Evolutionary conservation across 2,329 filamentous ascomycete genomes (phyloP).

Genomic region (Fusarium nodosum): DNA sequence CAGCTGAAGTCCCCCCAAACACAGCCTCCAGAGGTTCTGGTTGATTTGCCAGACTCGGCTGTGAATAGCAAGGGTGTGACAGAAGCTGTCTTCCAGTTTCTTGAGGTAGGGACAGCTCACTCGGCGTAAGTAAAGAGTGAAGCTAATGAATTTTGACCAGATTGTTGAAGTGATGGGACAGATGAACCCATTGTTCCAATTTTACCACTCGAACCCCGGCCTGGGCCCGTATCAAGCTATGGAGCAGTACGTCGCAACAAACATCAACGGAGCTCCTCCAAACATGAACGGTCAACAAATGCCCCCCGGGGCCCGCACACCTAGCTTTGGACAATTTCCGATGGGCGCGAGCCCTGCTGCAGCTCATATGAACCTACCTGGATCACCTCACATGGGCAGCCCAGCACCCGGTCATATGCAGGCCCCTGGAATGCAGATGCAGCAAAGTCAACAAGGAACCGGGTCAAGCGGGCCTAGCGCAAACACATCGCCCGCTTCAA

Average conservation of each 20-base stretch:
- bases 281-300: conserved; percentile 65
- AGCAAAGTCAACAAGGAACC: conserved; percentile 77
- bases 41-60: conserved; percentile 70
- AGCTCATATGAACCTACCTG: conserved; percentile 71
- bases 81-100: conserved; percentile 72
- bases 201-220: conserved; percentile 67
- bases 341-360: conserved; percentile 72
- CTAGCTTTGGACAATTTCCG: conserved; percentile 68
- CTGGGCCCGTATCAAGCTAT: conserved; percentile 71
- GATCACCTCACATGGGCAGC: conserved; percentile 72
- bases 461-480: conserved; percentile 75
- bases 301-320: conserved; percentile 65
- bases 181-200: conserved; percentile 74
- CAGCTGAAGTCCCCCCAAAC: conserved; percentile 70
- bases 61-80: conserved; percentile 73
- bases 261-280: conserved; percentile 59
- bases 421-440: conserved; percentile 74
- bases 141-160: conserved; percentile 55
- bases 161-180: conserved; percentile 76
- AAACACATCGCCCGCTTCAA: conserved; percentile 74
- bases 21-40: conserved; percentile 68
- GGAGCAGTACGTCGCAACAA: conserved; percentile 68
- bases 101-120: conserved; percentile 65
- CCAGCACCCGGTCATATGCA: conserved; percentile 74
- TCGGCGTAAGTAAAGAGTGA: conserved; percentile 38